These are phyloP conservation scores for Stephanodiscus minutulus DNA, from an alignment of 108 stramenopile genomes.

Conservation along the genomic window DNA sequence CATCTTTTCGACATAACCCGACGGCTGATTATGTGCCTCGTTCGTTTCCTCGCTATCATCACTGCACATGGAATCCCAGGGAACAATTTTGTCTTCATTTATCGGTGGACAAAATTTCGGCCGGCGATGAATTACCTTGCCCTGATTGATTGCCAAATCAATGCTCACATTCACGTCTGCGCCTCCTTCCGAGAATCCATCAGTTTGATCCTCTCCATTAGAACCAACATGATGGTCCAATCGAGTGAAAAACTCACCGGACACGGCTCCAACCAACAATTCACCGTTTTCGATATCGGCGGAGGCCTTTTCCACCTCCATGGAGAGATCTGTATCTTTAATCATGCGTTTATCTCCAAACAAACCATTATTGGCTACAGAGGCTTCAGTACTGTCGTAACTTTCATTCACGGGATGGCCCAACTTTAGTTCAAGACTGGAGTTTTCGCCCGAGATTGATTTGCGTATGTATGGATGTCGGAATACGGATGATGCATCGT, in stretches of 20 bases:
- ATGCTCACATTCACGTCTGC: slow-evolving; percentile 1
- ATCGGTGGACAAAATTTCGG: background rate
- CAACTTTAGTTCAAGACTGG: slow-evolving; percentile 1
- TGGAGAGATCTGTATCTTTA: slow-evolving; percentile 2
- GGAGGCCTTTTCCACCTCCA: slow-evolving; percentile 3
- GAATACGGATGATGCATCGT: slow-evolving; percentile 1
- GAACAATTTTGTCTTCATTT: background rate
- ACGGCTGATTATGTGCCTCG: background rate
- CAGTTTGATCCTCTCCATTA: background rate
- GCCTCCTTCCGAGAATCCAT: background rate
- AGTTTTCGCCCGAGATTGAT: background rate
- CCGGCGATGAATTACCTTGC: background rate
- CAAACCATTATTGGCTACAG: no score
- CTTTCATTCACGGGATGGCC: slow-evolving; percentile 1
- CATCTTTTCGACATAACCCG: slow-evolving; percentile 4
- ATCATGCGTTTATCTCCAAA: background rate
- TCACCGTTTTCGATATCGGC: background rate
- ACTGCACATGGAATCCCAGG: slow-evolving; percentile 3
- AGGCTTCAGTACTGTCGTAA: background rate
- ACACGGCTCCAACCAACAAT: background rate
- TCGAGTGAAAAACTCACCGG: background rate
- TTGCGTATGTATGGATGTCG: background rate
- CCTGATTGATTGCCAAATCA: background rate
- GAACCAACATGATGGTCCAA: background rate
- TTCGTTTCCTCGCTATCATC: background rate